phyloP scores from a whole-genome alignment of 2,329 filamentous ascomycete species.

The Macrophomina phaseolina region DNA sequence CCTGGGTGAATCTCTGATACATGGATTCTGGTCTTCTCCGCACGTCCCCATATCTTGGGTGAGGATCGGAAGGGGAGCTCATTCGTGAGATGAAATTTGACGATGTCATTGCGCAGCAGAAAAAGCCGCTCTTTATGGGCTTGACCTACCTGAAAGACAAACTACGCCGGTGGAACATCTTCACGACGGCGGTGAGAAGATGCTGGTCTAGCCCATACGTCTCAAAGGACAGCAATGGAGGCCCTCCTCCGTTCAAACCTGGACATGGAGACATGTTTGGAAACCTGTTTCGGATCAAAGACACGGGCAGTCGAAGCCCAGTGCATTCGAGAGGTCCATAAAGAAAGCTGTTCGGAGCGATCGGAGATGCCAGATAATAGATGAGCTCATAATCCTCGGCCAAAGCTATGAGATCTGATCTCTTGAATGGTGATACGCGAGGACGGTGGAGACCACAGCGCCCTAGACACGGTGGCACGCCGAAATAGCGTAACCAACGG shows the following conservation, averaged over 20 bases:
- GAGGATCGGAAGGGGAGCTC: not conserved
- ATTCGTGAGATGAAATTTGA: constrained; percentile 6
- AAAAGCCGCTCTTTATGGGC: not conserved
- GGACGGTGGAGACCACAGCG: too few species aligned
- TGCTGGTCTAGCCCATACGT: not conserved
- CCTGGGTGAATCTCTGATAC: constrained; percentile 1
- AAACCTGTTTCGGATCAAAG: not conserved
- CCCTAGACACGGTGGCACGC: too few species aligned
- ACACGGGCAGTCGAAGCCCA: not conserved
- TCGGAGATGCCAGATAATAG: not conserved
- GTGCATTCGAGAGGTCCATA: not conserved
- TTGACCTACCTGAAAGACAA: not conserved
- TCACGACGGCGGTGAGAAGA: not conserved
- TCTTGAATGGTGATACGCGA: not conserved
- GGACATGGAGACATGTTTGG: not conserved
- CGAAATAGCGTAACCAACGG: not conserved
- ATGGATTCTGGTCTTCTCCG: constrained; percentile 4
- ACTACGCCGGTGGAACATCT: not conserved
- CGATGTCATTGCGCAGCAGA: not conserved
- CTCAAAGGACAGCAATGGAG: not conserved
- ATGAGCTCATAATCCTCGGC: not conserved
- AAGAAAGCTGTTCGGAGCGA: not conserved
- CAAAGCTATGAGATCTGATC: not conserved
- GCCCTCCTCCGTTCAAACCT: not conserved
- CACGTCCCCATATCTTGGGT: not conserved